Percentiles rank a stretch among this genome's conserved stretches.
Evolutionary conservation across 257 asterid genomes (phyloP).

Genomic region (Mitragyna speciosa): DNA sequence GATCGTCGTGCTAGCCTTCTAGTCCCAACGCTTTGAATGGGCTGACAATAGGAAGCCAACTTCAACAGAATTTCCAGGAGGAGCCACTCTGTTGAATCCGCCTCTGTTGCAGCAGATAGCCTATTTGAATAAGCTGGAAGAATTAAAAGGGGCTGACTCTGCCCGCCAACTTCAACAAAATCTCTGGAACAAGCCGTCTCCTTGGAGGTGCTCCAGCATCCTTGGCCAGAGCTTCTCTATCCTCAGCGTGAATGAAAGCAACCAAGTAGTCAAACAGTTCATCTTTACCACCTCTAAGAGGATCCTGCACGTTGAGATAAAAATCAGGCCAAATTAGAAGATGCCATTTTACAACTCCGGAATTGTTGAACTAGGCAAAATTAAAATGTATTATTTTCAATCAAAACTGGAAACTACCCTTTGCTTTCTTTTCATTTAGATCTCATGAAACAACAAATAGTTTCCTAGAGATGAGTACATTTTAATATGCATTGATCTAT

Average conservation of each 20-base stretch:
- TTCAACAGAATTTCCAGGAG: neutral
- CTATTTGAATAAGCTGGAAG: neutral
- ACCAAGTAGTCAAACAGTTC: conserved; percentile 75
- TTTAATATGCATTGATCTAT: too few relatives aligned
- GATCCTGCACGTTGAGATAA: conserved; percentile 57
- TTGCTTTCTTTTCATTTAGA: neutral
- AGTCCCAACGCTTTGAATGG: conserved; percentile 5
- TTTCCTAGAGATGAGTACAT: too few relatives aligned
- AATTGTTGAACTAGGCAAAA: neutral
- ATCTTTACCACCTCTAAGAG: conserved; percentile 89
- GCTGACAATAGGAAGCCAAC: neutral
- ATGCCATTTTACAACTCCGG: neutral
- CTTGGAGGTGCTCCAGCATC: conserved; percentile 75
- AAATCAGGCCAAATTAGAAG: neutral
- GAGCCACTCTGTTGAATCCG: neutral
- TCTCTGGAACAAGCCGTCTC: conserved; percentile 73
- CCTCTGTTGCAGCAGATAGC: neutral
- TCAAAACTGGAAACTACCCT: neutral
- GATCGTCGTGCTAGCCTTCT: neutral
- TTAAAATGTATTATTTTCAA: neutral
- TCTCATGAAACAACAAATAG: too few relatives aligned
- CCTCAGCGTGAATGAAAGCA: conserved; percentile 66
- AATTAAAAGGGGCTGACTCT: conserved; percentile 72
- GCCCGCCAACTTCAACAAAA: conserved; percentile 66
- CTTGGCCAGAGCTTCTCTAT: conserved; percentile 67